Conservation (phyloP, 2,329 filamentous ascomycete genomes). For the Verticillium dahliae region DNA sequence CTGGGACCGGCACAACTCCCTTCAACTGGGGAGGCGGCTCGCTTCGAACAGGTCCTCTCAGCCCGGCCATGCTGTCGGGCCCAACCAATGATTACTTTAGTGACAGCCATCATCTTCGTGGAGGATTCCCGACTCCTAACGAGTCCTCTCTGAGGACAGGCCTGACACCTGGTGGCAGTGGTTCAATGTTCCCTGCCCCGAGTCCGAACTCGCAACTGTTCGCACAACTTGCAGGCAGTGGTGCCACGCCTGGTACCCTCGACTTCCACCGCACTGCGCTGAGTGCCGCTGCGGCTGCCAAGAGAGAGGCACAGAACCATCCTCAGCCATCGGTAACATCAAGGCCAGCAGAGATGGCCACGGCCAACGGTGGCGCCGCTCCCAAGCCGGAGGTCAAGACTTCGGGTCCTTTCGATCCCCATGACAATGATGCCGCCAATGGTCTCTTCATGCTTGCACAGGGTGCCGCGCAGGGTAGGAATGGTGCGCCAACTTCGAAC, state of each 20-base stretch:
- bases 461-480: slow-evolving; percentile 67
- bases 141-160: slow-evolving; percentile 90
- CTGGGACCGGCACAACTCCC: slow-evolving; percentile 64
- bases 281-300: slow-evolving; percentile 66
- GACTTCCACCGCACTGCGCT: slow-evolving; percentile 95
- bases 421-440: slow-evolving; percentile 93
- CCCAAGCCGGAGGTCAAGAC: slow-evolving; percentile 45
- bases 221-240: slow-evolving; percentile 70
- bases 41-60: slow-evolving; percentile 84
- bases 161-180: slow-evolving; percentile 87
- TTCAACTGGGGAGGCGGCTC: slow-evolving; percentile 80
- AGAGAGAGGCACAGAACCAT: slow-evolving; percentile 41
- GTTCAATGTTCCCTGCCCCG: slow-evolving; percentile 92
- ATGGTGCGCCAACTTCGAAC: slow-evolving; percentile 45
- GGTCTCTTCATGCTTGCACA: slow-evolving; percentile 87
- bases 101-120: slow-evolving; percentile 69
- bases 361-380: slow-evolving; percentile 28
- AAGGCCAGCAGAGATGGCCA: slow-evolving; percentile 20
- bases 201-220: slow-evolving; percentile 83
- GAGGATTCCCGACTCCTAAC: slow-evolving; percentile 90
- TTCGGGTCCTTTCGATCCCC: slow-evolving; percentile 69
- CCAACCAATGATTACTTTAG: slow-evolving; percentile 82
- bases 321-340: slow-evolving; percentile 14
- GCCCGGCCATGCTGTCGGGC: slow-evolving; percentile 94
- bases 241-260: slow-evolving; percentile 80